Conservation (phyloP, 805 yeast genomes). For the Kluyveromyces dobzhanskii region DNA sequence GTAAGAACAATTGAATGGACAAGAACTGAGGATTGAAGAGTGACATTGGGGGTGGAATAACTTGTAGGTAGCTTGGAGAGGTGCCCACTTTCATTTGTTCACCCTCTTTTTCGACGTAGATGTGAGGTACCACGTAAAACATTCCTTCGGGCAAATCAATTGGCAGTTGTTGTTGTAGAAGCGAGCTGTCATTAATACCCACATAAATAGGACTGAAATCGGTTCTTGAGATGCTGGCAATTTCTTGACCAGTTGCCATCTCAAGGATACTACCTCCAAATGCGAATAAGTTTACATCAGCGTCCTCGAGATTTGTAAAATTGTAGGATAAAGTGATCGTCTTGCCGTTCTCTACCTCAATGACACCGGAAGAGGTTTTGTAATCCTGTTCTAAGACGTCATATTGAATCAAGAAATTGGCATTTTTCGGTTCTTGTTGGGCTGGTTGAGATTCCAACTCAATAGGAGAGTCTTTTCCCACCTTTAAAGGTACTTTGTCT, state of each 20-base stretch:
- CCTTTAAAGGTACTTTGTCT: too few relatives aligned
- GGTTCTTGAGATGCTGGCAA: conserved; percentile 57
- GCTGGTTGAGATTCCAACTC: too few relatives aligned
- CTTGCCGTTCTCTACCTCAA: conserved; percentile 45
- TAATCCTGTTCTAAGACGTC: conserved; percentile 38
- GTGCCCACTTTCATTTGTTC: conserved; percentile 48
- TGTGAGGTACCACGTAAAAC: conserved; percentile 51
- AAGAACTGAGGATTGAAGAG: conserved; percentile 66
- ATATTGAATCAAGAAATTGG: conserved; percentile 42
- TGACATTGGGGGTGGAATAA: conserved; percentile 60
- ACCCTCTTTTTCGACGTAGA: conserved; percentile 44
- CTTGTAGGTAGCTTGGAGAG: conserved; percentile 46
- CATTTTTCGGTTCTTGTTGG: conserved; percentile 4
- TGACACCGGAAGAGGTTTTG: conserved; percentile 30
- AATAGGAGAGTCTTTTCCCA: too few relatives aligned
- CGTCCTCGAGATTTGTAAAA: conserved; percentile 46
- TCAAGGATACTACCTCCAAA: conserved; percentile 59
- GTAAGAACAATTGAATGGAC: conserved; percentile 48
- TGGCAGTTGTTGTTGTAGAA: conserved; percentile 51
- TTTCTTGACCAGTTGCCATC: conserved; percentile 41
- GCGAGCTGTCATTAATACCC: conserved; percentile 38
- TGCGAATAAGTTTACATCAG: conserved; percentile 48
- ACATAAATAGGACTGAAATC: conserved; percentile 53
- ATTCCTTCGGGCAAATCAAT: conserved; percentile 49
- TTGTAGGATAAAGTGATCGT: conserved; percentile 42